phyloP scores from a whole-genome alignment of 495 filamentous ascomycete genomes.

The Penicillium desertorum region DNA sequence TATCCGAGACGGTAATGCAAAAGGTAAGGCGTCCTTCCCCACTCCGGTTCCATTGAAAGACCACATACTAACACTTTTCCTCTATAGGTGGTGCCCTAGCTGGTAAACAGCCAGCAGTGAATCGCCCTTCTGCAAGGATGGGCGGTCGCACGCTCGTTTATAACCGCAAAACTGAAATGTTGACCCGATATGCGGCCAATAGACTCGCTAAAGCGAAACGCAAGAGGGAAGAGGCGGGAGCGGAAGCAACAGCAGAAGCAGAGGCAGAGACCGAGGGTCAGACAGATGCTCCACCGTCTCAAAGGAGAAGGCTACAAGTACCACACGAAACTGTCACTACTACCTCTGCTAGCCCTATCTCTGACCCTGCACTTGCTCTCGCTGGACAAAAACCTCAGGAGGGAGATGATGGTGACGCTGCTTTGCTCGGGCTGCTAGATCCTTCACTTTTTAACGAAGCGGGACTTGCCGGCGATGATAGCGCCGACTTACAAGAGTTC shows the following conservation, averaged over 20 bases:
- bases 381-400: neutral
- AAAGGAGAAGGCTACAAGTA: neutral
- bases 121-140: neutral
- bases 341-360: neutral
- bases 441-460: neutral
- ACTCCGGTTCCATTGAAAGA: neutral
- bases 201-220: neutral
- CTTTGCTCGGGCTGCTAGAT: neutral
- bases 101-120: neutral
- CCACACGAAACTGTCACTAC: neutral
- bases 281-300: neutral
- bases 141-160: neutral
- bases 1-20: neutral
- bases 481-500: neutral
- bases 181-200: neutral
- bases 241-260: neutral
- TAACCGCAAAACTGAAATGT: neutral
- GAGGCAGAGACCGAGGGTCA: neutral
- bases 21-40: neutral
- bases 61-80: neutral
- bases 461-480: neutral
- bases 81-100: neutral
- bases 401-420: neutral
- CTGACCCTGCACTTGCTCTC: neutral
- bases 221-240: neutral